phyloP scores from a whole-genome alignment of 371 early-diverging fungal species.

The Lichtheimia ornata region DNA sequence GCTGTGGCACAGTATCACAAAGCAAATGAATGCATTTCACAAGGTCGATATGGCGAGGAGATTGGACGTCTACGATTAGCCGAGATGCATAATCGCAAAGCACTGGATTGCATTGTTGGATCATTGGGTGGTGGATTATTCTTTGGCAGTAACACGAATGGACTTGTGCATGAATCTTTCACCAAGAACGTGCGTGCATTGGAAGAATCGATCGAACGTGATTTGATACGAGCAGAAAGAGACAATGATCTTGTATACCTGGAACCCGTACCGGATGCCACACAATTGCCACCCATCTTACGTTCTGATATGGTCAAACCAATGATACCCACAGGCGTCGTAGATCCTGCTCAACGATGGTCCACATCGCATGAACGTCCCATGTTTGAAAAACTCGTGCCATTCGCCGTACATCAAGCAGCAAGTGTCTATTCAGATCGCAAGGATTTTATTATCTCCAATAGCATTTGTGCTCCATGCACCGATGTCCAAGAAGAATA shows the following conservation, averaged over 20 bases:
- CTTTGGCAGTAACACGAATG: neutral
- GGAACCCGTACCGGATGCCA: conserved; percentile 71
- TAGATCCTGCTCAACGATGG: conserved; percentile 18
- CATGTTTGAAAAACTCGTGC: conserved; percentile 82
- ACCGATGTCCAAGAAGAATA: conserved; percentile 62
- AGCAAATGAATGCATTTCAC: conserved; percentile 70
- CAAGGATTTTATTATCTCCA: conserved; percentile 70
- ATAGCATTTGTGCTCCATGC: conserved; percentile 62
- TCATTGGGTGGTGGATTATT: conserved; percentile 4
- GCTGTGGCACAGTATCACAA: conserved; percentile 82
- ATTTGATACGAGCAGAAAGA: conserved; percentile 73
- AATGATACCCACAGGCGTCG: conserved; percentile 34
- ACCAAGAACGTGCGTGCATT: conserved; percentile 32
- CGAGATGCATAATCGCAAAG: conserved; percentile 27
- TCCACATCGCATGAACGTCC: conserved; percentile 55
- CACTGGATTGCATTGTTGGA: conserved; percentile 22
- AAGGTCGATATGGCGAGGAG: conserved; percentile 84
- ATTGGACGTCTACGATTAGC: conserved; percentile 76
- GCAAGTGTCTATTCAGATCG: conserved; percentile 78
- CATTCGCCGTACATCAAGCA: conserved; percentile 89
- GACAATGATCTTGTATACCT: conserved; percentile 91
- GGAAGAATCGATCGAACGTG: conserved; percentile 53
- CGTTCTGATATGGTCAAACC: conserved; percentile 78
- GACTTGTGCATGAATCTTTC: conserved; percentile 14
- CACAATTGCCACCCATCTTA: conserved; percentile 60